Evolutionary conservation across 495 filamentous ascomycete genomes (phyloP), one percentile per base, ranked within the genome.

Genomic region (Penicillium cosmopolitanum): DNA sequence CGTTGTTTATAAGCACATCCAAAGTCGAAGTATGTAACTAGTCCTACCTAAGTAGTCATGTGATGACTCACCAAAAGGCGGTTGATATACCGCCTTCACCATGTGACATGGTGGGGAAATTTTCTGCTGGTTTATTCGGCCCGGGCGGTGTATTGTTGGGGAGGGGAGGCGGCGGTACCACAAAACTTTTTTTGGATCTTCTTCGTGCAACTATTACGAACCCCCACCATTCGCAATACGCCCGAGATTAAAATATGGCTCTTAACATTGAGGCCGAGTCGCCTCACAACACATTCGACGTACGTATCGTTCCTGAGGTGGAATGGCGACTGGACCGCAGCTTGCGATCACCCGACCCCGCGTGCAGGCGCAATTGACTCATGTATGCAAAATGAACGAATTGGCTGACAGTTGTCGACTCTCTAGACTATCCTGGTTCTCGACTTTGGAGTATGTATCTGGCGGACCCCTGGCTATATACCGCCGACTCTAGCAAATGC

Each of bases 351-450:
- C 36, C 15, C 15, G 12, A 40, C 11, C 12, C 11, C 36, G 36
- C 12, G 36, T 40, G 36, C 36, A 40, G 36, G 11, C 36, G 36
- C 36, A 40, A 40, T 40, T 40, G 36, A 13, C 36, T 40, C 15
- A 40, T 40, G 15, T 1, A 4, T 13, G 36, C 36, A 40, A n/a
- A 40, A 40, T 13, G 9, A 40, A 40, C 15, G 36, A 5, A 40
- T 40, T 15, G 7, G 36, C 36, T 40, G 10, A 40, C 28, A 9
- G 8, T 40, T 40, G 15, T 40, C 36, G 11, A 40, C 16, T 44
- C n/a, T 16, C 16, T 44, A 44, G 42, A 89, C 86, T 48, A 83
- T 89, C 62, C 75, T 89, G 56, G 79, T 85, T 54, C 77, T 89
- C 56, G 86, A 89, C 70, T 88, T 88, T 64, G 87, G 87, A 43